These are phyloP conservation scores for Pyronema omphalodes DNA, from an alignment of 495 filamentous ascomycete genomes.

Conservation along the genomic window DNA sequence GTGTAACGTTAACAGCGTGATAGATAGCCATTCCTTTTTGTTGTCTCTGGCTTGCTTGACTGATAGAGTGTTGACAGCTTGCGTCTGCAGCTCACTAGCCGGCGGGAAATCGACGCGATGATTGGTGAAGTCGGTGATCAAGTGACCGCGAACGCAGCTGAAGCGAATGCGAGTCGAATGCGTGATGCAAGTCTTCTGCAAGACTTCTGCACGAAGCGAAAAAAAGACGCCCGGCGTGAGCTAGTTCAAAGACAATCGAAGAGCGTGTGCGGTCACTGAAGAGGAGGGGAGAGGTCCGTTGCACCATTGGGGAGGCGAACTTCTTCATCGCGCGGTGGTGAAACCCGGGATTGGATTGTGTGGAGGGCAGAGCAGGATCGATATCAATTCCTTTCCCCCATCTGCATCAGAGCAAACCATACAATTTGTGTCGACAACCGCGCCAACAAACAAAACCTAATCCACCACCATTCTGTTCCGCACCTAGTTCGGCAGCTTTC, in stretches of 20 bases:
- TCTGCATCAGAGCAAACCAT: too few species aligned
- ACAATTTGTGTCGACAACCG: too few species aligned
- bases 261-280: background rate
- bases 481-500: too few species aligned
- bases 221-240: background rate
- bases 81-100: constrained; percentile 21
- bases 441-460: too few species aligned
- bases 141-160: constrained; percentile 20
- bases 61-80: constrained; percentile 24
- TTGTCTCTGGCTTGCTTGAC: background rate
- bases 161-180: constrained; percentile 8
- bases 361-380: too few species aligned
- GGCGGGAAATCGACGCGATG: background rate
- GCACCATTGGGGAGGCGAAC: too few species aligned
- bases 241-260: background rate
- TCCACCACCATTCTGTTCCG: too few species aligned
- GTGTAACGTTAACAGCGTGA: constrained; percentile 17
- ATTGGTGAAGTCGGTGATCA: constrained; percentile 22
- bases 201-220: background rate
- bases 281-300: too few species aligned
- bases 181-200: background rate
- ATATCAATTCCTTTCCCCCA: too few species aligned
- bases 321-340: too few species aligned
- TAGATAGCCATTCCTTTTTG: too few species aligned
- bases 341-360: too few species aligned